phyloP scores from a whole-genome alignment of 805 yeast species.

The Nakazawaea siamensis region DNA sequence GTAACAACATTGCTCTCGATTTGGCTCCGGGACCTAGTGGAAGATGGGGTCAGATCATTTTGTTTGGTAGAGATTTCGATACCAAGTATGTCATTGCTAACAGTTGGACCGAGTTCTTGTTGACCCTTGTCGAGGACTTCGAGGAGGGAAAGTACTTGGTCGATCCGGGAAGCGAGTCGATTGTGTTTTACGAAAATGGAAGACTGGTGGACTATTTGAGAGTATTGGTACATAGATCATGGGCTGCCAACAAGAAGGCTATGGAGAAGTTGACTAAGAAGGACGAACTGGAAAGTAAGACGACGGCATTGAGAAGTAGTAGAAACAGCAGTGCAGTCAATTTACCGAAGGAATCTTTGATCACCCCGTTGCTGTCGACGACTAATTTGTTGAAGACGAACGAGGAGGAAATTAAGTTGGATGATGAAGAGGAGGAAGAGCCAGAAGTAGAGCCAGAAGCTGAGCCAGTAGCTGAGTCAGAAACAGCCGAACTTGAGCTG shows the following conservation, averaged over 20 bases:
- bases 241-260: slow-evolving; percentile 15
- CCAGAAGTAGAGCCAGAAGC: slow-evolving; percentile 4
- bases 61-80: slow-evolving; percentile 93
- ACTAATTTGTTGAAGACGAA: slow-evolving; percentile 8
- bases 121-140: slow-evolving; percentile 77
- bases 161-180: slow-evolving; percentile 56
- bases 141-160: slow-evolving; percentile 77
- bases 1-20: slow-evolving; percentile 89
- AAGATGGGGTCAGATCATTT: slow-evolving; percentile 81
- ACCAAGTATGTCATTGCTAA: slow-evolving; percentile 79
- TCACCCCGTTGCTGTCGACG: slow-evolving; percentile 19
- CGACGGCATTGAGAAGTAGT: slow-evolving; percentile 8
- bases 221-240: slow-evolving; percentile 62
- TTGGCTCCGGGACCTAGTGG: slow-evolving; percentile 76
- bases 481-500: too few relatives aligned
- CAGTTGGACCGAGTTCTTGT: slow-evolving; percentile 83
- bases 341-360: slow-evolving; percentile 25
- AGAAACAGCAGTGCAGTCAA: slow-evolving; percentile 15
- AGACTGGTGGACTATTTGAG: slow-evolving; percentile 57
- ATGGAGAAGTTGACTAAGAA: slow-evolving; percentile 4
- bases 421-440: slow-evolving; percentile 17
- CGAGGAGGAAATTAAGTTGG: slow-evolving; percentile 23
- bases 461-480: slow-evolving; percentile 3
- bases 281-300: slow-evolving; percentile 6
- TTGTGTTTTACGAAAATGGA: slow-evolving; percentile 23